Conservation (phyloP, 1,284 basidiomycete genomes). For the Cryptococcus amylolentus region DNA sequence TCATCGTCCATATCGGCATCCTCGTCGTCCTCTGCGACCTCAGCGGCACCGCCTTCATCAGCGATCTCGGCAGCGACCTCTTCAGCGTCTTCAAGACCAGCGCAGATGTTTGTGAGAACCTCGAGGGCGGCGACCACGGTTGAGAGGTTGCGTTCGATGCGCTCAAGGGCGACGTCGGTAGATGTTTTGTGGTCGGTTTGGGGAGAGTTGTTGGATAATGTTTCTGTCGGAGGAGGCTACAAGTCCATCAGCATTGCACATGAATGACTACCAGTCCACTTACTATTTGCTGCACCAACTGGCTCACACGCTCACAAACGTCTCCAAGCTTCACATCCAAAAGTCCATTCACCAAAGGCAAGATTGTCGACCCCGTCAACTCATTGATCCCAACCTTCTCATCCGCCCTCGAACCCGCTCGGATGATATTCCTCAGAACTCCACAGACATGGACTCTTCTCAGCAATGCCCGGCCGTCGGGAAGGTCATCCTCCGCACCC, state of each 20-base stretch:
- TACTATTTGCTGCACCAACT: constrained; percentile 60
- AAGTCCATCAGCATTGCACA: not conserved
- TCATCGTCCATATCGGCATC: constrained; percentile 47
- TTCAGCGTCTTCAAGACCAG: constrained; percentile 65
- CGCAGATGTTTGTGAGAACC: constrained; percentile 79
- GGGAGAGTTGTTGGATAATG: constrained; percentile 2
- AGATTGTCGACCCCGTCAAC: constrained; percentile 59
- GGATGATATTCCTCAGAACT: constrained; percentile 69
- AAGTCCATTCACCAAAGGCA: constrained; percentile 68
- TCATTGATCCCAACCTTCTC: constrained; percentile 52
- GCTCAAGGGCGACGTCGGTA: constrained; percentile 65
- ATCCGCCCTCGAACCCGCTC: constrained; percentile 62
- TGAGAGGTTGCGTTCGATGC: constrained; percentile 67
- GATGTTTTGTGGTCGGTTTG: constrained; percentile 62
- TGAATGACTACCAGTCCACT: constrained; percentile 15
- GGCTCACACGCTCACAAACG: constrained; percentile 56
- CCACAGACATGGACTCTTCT: constrained; percentile 70
- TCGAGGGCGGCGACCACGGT: constrained; percentile 77
- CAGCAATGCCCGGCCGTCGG: constrained; percentile 49
- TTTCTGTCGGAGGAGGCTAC: constrained; percentile 35
- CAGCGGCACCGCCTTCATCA: constrained; percentile 29
- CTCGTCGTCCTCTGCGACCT: constrained; percentile 34
- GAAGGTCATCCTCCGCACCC: constrained; percentile 29
- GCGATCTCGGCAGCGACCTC: constrained; percentile 38
- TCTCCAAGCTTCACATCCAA: constrained; percentile 63